Evolutionary conservation across 176 grass and related monocot species (phyloP).

Genomic region (Bromus sterilis): DNA sequence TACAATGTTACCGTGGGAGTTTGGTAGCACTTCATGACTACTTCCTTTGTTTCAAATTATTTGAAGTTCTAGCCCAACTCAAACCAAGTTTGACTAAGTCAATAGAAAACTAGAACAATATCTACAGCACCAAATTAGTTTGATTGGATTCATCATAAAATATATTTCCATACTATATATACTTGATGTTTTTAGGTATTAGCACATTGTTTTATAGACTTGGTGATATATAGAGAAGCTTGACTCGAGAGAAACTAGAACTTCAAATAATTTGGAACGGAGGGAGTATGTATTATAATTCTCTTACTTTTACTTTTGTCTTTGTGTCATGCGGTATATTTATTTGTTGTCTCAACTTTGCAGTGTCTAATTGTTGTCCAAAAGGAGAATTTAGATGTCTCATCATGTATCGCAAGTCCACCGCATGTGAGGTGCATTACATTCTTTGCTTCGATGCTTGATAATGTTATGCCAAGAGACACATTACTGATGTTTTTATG

Average conservation of each 20-base stretch:
- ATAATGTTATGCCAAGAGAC: conserved; percentile 13
- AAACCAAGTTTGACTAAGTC: background rate
- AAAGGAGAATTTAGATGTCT: conserved; percentile 73
- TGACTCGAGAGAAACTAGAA: background rate
- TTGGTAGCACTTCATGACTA: background rate
- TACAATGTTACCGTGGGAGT: background rate
- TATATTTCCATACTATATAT: background rate
- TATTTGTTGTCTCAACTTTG: conserved; percentile 5
- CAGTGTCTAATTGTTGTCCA: conserved; percentile 72
- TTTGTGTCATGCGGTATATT: background rate
- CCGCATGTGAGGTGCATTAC: conserved; percentile 73
- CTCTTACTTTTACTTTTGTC: background rate
- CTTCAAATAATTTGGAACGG: background rate
- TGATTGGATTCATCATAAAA: background rate
- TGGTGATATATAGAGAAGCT: background rate
- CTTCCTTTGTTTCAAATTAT: background rate
- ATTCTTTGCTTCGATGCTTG: background rate
- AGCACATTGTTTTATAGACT: background rate
- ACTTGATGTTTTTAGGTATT: background rate
- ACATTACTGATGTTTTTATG: conserved; percentile 4
- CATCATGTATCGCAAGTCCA: conserved; percentile 74
- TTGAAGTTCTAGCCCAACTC: background rate
- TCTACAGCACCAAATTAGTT: background rate
- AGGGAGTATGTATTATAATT: background rate
- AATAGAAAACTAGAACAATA: background rate